Conservation (phyloP, 2,329 filamentous ascomycete genomes). For the Penicillium palitans region DNA sequence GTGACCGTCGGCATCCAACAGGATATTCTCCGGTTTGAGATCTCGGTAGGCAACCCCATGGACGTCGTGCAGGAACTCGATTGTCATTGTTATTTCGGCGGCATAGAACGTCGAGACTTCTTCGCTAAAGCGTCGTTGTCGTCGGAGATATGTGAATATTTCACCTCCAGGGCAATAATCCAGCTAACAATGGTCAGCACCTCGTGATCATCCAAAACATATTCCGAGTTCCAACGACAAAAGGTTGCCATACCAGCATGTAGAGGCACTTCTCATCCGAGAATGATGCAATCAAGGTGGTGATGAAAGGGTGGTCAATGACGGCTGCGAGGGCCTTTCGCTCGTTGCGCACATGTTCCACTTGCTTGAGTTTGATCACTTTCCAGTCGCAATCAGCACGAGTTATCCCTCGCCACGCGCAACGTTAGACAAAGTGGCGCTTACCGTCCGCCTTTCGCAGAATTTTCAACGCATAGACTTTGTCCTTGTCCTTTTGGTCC, state of each 20-base stretch:
- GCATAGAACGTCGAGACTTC: conserved; percentile 65
- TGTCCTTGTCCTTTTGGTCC: conserved; percentile 38
- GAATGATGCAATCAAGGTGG: conserved; percentile 64
- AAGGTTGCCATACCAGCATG: conserved; percentile 46
- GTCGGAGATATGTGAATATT: conserved; percentile 65
- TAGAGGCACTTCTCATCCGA: conserved; percentile 61
- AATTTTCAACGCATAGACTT: conserved; percentile 52
- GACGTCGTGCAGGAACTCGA: conserved; percentile 64
- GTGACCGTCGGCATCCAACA: conserved; percentile 65
- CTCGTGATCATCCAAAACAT: background rate
- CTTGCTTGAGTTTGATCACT: conserved; percentile 64
- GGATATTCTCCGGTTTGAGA: conserved; percentile 67
- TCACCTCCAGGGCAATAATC: conserved; percentile 69
- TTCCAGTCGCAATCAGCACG: conserved; percentile 11
- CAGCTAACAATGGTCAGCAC: conserved; percentile 46
- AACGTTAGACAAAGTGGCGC: conserved; percentile 11
- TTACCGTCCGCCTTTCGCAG: conserved; percentile 53
- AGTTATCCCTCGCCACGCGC: conserved; percentile 8
- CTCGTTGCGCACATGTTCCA: conserved; percentile 68
- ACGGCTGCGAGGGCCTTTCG: conserved; percentile 63
- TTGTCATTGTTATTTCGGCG: conserved; percentile 64
- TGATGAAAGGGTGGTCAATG: conserved; percentile 66
- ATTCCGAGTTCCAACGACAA: background rate
- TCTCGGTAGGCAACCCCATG: conserved; percentile 67
- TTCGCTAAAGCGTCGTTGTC: conserved; percentile 63